These are phyloP conservation scores for Debaryomyces sp. DNA, from an alignment of 1,139 yeast species.

Conservation along the genomic window DNA sequence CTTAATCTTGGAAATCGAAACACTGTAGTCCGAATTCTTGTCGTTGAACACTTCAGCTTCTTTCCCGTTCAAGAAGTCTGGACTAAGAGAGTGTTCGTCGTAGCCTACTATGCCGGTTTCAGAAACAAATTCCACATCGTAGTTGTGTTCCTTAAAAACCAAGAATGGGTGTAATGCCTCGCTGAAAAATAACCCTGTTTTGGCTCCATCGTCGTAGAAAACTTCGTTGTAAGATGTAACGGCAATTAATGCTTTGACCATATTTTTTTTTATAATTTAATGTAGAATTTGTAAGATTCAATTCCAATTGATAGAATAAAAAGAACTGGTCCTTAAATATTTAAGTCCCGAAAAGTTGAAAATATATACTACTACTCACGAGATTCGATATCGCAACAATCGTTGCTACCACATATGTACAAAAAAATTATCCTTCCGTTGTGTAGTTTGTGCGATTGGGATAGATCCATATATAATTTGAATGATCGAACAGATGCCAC, in stretches of 20 bases:
- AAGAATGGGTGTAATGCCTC: constrained; percentile 63
- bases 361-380: not conserved
- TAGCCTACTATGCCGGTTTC: constrained; percentile 58
- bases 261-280: constrained; percentile 5
- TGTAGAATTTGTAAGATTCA: not conserved
- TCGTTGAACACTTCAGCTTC: constrained; percentile 43
- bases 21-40: constrained; percentile 38
- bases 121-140: constrained; percentile 56
- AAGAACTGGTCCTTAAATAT: not conserved
- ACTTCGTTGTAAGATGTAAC: constrained; percentile 50
- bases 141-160: constrained; percentile 48
- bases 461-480: not conserved
- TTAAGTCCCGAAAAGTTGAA: not conserved
- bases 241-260: constrained; percentile 51
- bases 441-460: not conserved
- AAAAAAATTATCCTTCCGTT: not conserved
- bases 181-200: constrained; percentile 57
- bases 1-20: constrained; percentile 35
- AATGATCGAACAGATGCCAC: not conserved
- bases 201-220: constrained; percentile 58
- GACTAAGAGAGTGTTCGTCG: constrained; percentile 53
- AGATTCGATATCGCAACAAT: not conserved
- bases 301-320: not conserved
- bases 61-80: constrained; percentile 44
- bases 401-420: not conserved